Percentiles rank a stretch among this genome's conserved stretches.
phyloP scores from a whole-genome alignment of 2,329 filamentous ascomycete species.

The Aspergillus sp. region DNA sequence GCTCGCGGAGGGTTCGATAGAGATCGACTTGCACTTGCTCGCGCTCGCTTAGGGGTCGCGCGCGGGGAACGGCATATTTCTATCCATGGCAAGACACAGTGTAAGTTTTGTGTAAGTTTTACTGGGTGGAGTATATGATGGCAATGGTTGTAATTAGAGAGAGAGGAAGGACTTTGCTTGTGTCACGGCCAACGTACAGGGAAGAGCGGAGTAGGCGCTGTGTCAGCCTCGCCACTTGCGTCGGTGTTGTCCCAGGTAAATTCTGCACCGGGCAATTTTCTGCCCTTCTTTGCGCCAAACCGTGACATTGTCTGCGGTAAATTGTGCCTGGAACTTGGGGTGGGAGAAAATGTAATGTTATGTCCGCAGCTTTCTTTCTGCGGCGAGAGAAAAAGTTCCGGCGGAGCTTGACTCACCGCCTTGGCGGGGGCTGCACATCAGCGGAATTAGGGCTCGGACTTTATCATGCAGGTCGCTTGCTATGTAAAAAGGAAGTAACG shows the following conservation, averaged over 20 bases:
- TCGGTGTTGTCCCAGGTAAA: conserved; percentile 41
- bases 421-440: conserved; percentile 6
- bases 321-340: background rate
- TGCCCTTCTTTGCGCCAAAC: conserved; percentile 39
- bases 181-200: conserved; percentile 38
- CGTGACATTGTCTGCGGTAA: conserved; percentile 36
- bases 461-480: background rate
- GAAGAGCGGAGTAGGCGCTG: conserved; percentile 48
- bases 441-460: background rate
- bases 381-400: conserved; percentile 24
- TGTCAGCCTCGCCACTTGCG: conserved; percentile 41
- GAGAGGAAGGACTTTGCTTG: background rate
- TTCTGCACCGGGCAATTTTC: conserved; percentile 41
- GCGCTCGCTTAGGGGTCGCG: conserved; percentile 30
- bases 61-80: conserved; percentile 40
- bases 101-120: background rate
- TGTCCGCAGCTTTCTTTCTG: background rate
- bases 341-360: background rate
- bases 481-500: background rate
- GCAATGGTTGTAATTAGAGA: background rate
- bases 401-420: conserved; percentile 25
- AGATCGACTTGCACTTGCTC: conserved; percentile 52
- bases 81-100: conserved; percentile 11
- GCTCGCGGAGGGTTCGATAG: conserved; percentile 54
- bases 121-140: background rate